Conservation (phyloP, 2,329 filamentous ascomycete genomes). For the Phaeophleospora eucalypticola region DNA sequence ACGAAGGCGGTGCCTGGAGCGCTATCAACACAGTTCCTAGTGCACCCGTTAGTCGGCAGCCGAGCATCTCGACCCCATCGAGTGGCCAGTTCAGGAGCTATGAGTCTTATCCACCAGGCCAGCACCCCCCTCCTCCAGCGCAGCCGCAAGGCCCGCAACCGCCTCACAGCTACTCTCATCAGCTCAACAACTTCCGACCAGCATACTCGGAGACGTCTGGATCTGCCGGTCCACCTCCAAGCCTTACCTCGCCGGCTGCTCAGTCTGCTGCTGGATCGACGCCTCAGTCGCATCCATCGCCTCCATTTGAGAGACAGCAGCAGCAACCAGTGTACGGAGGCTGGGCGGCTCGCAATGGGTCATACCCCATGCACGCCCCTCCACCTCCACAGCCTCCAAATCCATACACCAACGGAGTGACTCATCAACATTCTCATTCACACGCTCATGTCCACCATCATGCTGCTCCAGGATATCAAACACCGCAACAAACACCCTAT, state of each 20-base stretch:
- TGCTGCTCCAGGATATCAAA: conserved; percentile 8
- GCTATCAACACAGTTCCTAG: conserved; percentile 35
- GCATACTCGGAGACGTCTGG: conserved; percentile 20
- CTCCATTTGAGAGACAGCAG: conserved; percentile 19
- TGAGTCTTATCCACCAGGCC: conserved; percentile 24
- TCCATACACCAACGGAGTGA: conserved; percentile 19
- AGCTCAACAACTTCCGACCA: conserved; percentile 27
- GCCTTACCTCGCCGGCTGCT: conserved; percentile 27
- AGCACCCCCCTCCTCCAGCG: conserved; percentile 14
- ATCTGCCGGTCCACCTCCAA: conserved; percentile 19
- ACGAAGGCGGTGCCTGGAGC: conserved; percentile 36
- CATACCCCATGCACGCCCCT: conserved; percentile 22
- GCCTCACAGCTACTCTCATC: conserved; percentile 14
- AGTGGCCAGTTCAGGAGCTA: conserved; percentile 29
- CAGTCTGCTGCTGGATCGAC: conserved; percentile 22
- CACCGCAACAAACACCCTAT: no score
- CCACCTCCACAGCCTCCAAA: conserved; percentile 19
- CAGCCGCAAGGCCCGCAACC: conserved; percentile 9
- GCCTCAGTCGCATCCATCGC: conserved; percentile 25
- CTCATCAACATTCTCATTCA: conserved; percentile 12
- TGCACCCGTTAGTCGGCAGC: conserved; percentile 17
- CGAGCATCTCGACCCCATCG: conserved; percentile 21
- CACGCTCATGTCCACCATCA: not conserved
- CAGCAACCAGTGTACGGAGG: conserved; percentile 13
- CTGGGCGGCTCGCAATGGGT: conserved; percentile 21